These are phyloP conservation scores for Pholiota microspora DNA, from an alignment of 768 basidiomycete species.

Conservation along the genomic window DNA sequence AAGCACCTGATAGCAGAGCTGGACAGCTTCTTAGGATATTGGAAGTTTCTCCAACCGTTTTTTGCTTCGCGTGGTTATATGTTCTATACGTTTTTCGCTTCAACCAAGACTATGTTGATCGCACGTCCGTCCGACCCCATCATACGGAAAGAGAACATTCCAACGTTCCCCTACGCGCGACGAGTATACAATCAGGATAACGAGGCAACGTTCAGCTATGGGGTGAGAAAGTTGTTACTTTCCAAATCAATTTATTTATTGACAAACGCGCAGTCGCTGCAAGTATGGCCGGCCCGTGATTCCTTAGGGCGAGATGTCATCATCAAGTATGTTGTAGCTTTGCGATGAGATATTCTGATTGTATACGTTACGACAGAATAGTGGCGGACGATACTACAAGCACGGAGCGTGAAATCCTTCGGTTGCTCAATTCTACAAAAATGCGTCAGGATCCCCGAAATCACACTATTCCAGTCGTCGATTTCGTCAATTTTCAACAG, in stretches of 20 bases:
- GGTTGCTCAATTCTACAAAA: neutral
- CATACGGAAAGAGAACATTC: neutral
- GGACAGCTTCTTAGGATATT: neutral
- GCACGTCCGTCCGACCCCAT: neutral
- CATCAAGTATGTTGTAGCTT: conserved; percentile 10
- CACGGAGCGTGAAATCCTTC: neutral
- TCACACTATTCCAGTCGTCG: conserved; percentile 13
- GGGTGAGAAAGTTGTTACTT: too few relatives aligned
- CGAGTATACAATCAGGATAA: neutral
- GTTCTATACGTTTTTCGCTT: conserved; percentile 1
- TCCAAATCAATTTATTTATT: too few relatives aligned
- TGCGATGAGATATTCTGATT: too few relatives aligned
- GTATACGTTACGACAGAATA: too few relatives aligned
- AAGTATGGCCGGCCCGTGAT: conserved; percentile 14
- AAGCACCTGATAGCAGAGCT: neutral
- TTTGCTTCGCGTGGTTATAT: conserved; percentile 12
- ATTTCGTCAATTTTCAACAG: conserved; percentile 7
- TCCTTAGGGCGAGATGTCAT: conserved; percentile 10
- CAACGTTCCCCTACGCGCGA: neutral
- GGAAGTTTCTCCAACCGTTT: conserved; percentile 11
- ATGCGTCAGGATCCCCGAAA: conserved; percentile 12
- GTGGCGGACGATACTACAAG: too few relatives aligned
- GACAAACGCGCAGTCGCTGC: too few relatives aligned
- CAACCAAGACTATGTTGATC: neutral
- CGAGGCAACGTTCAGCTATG: neutral